A percentile compares a stretch with the other conserved stretches of the same genome.
These are phyloP conservation scores for Lindgomyces ingoldianus DNA, from an alignment of 495 filamentous ascomycete genomes.

Conservation along the genomic window DNA sequence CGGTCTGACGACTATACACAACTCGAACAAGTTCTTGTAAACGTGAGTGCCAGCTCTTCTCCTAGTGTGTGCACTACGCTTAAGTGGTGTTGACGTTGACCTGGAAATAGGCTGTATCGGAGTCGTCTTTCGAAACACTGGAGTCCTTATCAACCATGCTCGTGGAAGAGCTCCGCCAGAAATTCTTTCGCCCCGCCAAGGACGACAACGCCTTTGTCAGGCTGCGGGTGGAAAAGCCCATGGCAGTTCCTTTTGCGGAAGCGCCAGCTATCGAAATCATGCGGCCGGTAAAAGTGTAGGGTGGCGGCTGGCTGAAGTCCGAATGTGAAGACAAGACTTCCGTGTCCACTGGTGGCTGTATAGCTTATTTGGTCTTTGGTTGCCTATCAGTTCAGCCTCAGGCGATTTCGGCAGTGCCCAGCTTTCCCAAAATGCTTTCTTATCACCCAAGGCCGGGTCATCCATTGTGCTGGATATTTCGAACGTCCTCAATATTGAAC, in stretches of 20 bases:
- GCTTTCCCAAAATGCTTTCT: too few relatives aligned
- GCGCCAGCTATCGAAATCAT: conserved; percentile 56
- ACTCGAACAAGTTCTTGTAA: conserved; percentile 53
- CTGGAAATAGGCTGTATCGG: conserved; percentile 54
- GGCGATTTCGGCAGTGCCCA: too few relatives aligned
- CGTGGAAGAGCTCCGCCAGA: conserved; percentile 45
- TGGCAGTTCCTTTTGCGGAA: conserved; percentile 59
- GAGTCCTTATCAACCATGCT: conserved; percentile 58
- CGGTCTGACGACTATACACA: conserved; percentile 50
- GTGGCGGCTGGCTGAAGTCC: not conserved
- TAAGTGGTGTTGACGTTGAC: not conserved
- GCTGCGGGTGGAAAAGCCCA: conserved; percentile 60
- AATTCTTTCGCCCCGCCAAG: conserved; percentile 34
- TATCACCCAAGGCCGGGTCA: not conserved
- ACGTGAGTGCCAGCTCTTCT: conserved; percentile 48
- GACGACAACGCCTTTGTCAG: conserved; percentile 43
- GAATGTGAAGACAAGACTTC: too few relatives aligned
- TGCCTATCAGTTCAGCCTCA: not conserved
- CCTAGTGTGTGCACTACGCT: not conserved
- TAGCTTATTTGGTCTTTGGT: not conserved
- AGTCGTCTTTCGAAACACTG: conserved; percentile 63
- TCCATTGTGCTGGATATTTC: not conserved
- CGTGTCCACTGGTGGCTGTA: not conserved
- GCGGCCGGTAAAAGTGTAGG: conserved; percentile 12
- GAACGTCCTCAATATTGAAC: too few relatives aligned